These are phyloP conservation scores for Datura wrightii DNA, from an alignment of 257 asterid species.

Conservation along the genomic window DNA sequence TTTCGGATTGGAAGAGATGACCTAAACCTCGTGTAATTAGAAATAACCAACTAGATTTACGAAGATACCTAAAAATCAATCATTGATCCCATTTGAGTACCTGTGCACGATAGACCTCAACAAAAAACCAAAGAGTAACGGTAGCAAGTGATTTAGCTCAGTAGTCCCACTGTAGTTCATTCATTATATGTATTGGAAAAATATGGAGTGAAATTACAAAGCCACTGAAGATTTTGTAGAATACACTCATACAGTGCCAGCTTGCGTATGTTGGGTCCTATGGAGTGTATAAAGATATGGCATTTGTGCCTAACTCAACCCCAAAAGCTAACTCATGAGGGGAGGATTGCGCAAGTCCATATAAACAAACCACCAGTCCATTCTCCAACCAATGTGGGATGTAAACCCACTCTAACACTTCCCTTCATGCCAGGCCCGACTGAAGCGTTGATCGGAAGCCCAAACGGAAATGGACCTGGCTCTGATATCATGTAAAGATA, in stretches of 20 bases:
- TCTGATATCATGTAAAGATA: no score
- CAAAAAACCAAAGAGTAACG: background rate
- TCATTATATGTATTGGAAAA: background rate
- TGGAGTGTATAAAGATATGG: background rate
- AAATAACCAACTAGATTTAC: background rate
- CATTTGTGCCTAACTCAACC: no score
- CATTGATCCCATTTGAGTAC: background rate
- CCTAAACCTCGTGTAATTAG: background rate
- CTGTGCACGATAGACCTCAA: background rate
- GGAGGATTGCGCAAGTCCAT: no score
- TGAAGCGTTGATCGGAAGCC: no score
- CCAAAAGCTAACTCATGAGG: no score
- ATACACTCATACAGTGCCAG: background rate
- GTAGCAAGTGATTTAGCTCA: background rate
- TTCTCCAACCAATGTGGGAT: no score
- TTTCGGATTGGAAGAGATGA: background rate
- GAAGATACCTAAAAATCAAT: background rate
- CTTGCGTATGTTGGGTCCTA: background rate
- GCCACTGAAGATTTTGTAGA: background rate
- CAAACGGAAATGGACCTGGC: no score
- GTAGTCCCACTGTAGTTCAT: background rate
- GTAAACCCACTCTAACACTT: no score
- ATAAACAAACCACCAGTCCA: no score
- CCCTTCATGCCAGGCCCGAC: no score
- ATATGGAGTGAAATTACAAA: background rate